Conservation (phyloP, 148 eudicot species). For the Dianthus caryophyllus region DNA sequence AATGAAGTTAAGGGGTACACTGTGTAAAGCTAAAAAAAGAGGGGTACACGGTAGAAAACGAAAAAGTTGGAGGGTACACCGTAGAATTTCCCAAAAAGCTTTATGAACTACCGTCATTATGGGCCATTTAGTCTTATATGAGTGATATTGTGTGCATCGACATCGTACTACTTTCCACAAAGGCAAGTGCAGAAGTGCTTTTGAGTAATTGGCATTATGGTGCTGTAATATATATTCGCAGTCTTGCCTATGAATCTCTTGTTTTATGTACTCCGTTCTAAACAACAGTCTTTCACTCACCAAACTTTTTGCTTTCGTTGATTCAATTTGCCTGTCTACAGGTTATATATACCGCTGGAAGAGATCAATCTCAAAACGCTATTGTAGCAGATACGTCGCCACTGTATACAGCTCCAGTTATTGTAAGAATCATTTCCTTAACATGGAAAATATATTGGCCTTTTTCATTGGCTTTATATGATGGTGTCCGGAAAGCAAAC, state of each 20-base stretch:
- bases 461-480: background rate
- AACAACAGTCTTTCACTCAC: background rate
- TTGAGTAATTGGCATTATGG: background rate
- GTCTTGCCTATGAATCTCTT: background rate
- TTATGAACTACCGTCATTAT: no score
- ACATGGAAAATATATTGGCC: background rate
- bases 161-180: no score
- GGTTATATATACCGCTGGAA: conserved; percentile 84
- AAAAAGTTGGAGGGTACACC: no score
- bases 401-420: conserved; percentile 64
- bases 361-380: conserved; percentile 59
- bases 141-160: no score
- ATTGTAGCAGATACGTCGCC: conserved; percentile 63
- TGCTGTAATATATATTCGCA: background rate
- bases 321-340: conserved; percentile 28
- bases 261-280: background rate
- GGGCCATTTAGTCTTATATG: no score
- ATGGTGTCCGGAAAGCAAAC: conserved; percentile 6
- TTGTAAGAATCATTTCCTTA: conserved; percentile 42
- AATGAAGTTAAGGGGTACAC: no score
- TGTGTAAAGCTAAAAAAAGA: no score
- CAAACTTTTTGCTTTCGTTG: conserved; percentile 14
- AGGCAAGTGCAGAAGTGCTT: no score
- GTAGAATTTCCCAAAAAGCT: no score
- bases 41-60: no score